Base-by-base conservation (phyloP, 169 alveolate genomes). In the Plasmodium billcollinsi region DNA sequence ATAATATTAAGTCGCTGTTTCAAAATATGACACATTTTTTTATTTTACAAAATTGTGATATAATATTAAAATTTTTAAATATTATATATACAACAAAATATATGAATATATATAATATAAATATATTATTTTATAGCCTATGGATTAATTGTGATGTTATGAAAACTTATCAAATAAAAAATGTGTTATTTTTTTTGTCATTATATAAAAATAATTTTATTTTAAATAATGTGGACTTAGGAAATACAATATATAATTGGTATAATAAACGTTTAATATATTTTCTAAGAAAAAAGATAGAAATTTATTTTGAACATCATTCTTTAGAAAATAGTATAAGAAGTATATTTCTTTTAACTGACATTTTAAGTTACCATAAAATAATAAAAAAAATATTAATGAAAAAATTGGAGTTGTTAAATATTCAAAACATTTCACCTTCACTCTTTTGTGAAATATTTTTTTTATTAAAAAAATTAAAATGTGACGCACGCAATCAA, bases 31-130 rank as follows among this genome's bases (percentile, higher is more conserved):
- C 74, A 14, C 73, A 69, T 83, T 83, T 33, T 33, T 83, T 83
- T 62, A 69, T 83, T 72, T 11, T 83, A 61, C 12, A 73, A n/a
- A 83, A 83, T 62, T 83, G 91, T 83, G 91, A 83, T 69, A 14
- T 14, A 20, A 69, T 83, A 49, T 73, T 83, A 20, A 83, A 83
- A 54, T 83, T 69, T 39, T 61, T 83, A 12, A 78, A 83, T 69
- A 58, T 73, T 18, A 63, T 83, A 18, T 58, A 83, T 52, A n/a
- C 70, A 56, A 83, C 91, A 20, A 54, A 73, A 83, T 83, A 69
- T 63, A 83, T 43, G 43, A 58, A 83, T 50, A 33, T 50, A 62
- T 69, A 59, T 52, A 67, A 29, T 54, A 83, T 49, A 47, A 83
- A 83, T 50, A 20, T 83, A 18, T 54, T 83, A 52, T 83, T 83